A percentile compares a stretch with the other conserved stretches of the same genome.
Evolutionary conservation across 495 filamentous ascomycete species (phyloP).

Genomic region (Bathelium albidoporum): DNA sequence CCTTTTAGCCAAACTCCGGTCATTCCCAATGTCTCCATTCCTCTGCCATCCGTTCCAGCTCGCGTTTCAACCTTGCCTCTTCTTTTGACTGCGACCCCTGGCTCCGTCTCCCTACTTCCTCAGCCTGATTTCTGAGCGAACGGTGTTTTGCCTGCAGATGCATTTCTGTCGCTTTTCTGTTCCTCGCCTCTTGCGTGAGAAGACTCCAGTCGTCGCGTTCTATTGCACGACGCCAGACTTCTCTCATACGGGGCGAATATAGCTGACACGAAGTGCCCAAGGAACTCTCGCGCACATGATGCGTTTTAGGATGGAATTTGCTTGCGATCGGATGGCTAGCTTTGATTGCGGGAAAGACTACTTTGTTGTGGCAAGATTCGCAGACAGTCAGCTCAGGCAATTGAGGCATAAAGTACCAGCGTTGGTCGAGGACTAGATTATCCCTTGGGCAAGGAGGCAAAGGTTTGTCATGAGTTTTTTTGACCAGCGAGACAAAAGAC

Average conservation of each 20-base stretch:
- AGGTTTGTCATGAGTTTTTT: conserved; percentile 33
- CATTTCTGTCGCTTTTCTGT: conserved; percentile 33
- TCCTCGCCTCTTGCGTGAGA: conserved; percentile 61
- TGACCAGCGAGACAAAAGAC: conserved; percentile 42
- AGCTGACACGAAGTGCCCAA: conserved; percentile 55
- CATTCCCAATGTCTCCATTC: conserved; percentile 23
- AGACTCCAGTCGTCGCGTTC: conserved; percentile 52
- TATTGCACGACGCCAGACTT: conserved; percentile 50
- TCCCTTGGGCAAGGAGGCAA: conserved; percentile 48
- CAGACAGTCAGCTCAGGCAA: conserved; percentile 59
- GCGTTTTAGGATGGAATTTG: conserved; percentile 41
- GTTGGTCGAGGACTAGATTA: conserved; percentile 34
- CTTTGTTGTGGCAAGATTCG: conserved; percentile 60
- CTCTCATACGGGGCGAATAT: conserved; percentile 65
- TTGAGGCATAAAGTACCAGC: conserved; percentile 53
- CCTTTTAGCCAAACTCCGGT: not conserved
- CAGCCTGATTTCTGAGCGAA: conserved; percentile 15
- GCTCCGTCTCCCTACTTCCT: conserved; percentile 1
- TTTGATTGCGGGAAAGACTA: conserved; percentile 54
- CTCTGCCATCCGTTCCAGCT: conserved; percentile 14
- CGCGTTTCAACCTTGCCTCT: conserved; percentile 10
- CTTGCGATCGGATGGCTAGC: conserved; percentile 43
- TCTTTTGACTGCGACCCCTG: conserved; percentile 10
- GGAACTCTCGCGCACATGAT: conserved; percentile 38
- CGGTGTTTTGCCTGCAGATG: conserved; percentile 21